Percentiles rank a stretch among this genome's conserved stretches.
Evolutionary conservation across 305 asterid species (phyloP).

Genomic region (Lippia alba): DNA sequence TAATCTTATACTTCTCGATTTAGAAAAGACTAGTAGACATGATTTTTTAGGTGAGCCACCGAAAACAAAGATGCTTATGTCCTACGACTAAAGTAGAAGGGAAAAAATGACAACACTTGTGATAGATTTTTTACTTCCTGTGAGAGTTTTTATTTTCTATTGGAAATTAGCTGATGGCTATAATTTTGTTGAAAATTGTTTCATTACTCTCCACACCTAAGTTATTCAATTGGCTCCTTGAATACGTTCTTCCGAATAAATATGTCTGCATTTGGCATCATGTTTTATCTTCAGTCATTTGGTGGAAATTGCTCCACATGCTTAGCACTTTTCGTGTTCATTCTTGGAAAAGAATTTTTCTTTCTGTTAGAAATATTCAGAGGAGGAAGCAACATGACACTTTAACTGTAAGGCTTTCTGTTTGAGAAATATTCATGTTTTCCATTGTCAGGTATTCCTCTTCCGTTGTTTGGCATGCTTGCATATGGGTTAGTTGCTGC

Average conservation of each 20-base stretch:
- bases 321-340: neutral
- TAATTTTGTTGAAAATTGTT: neutral
- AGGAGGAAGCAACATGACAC: conserved; percentile 24
- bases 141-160: neutral
- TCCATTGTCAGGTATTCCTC: conserved; percentile 77
- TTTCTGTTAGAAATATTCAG: conserved; percentile 26
- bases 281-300: conserved; percentile 21
- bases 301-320: conserved; percentile 8
- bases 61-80: neutral
- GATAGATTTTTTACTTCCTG: neutral
- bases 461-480: conserved; percentile 85
- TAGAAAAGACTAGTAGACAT: conserved; percentile 9
- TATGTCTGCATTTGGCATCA: conserved; percentile 9
- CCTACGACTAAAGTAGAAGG: neutral
- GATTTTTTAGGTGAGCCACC: conserved; percentile 14
- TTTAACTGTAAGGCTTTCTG: conserved; percentile 13
- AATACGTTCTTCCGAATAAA: conserved; percentile 2
- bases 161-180: conserved; percentile 6
- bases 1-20: neutral
- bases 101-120: neutral
- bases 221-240: conserved; percentile 14
- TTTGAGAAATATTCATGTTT: conserved; percentile 32
- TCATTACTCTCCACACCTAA: neutral
- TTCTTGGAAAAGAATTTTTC: conserved; percentile 1
- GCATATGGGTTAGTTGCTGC: conserved; percentile 80